A percentile compares a stretch with the other conserved stretches of the same genome.
These are phyloP conservation scores for Beauveria pseudobassiana DNA, from an alignment of 2,329 filamentous ascomycete species.

Conservation along the genomic window DNA sequence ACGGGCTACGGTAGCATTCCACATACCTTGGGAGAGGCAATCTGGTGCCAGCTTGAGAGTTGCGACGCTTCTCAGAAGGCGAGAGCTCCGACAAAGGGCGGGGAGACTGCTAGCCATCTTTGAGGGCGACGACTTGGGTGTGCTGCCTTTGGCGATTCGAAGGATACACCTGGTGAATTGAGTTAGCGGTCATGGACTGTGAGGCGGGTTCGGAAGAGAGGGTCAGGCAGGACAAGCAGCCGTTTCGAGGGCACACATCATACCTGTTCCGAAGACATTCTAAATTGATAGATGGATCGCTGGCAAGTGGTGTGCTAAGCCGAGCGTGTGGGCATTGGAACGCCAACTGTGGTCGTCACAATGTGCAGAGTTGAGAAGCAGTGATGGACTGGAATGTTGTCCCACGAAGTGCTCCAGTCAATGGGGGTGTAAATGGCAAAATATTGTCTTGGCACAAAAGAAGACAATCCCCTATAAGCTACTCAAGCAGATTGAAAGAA, in stretches of 20 bases:
- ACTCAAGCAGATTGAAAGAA: background rate
- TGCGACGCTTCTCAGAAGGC: slow-evolving; percentile 75
- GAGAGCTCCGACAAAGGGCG: slow-evolving; percentile 85
- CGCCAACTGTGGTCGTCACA: slow-evolving; percentile 16
- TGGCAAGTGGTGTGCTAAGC: slow-evolving; percentile 17
- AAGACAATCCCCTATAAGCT: background rate
- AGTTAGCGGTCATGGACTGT: background rate
- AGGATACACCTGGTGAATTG: slow-evolving; percentile 58
- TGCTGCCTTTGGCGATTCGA: slow-evolving; percentile 64
- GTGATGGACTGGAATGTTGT: slow-evolving; percentile 23
- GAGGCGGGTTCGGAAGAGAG: background rate
- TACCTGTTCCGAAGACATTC: slow-evolving; percentile 33
- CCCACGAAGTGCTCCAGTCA: slow-evolving; percentile 13
- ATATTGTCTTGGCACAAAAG: background rate
- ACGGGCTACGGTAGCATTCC: slow-evolving; percentile 9
- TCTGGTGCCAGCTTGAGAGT: slow-evolving; percentile 76
- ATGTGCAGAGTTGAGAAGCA: slow-evolving; percentile 12
- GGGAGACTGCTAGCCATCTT: slow-evolving; percentile 54
- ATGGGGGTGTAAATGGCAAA: slow-evolving; percentile 2
- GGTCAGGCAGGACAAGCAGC: background rate
- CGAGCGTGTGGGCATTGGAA: slow-evolving; percentile 25
- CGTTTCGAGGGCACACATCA: slow-evolving; percentile 15
- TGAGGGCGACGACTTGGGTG: slow-evolving; percentile 49
- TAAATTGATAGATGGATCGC: slow-evolving; percentile 17
- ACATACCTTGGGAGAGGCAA: slow-evolving; percentile 28